Evolutionary conservation across 2,329 filamentous ascomycete genomes (phyloP).

Genomic region (Mariannaea sp.): DNA sequence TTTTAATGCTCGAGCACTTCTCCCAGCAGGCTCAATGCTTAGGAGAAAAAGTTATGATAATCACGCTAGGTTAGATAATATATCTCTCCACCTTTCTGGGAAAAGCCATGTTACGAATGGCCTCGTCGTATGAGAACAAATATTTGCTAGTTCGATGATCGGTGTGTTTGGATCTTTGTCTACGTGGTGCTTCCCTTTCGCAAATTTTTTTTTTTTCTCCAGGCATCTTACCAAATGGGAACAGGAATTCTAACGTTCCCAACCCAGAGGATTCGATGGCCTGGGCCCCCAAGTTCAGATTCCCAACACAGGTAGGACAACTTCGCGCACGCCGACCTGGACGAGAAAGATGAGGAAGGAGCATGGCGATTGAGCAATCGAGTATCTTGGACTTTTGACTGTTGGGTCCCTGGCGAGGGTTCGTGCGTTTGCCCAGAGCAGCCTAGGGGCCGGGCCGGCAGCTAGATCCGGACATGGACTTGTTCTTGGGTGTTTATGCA

Average conservation of each 20-base stretch:
- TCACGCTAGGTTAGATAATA: neutral
- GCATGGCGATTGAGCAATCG: neutral
- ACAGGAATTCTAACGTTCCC: neutral
- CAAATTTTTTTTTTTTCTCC: conserved; percentile 5
- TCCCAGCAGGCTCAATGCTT: no score
- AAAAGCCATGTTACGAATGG: neutral
- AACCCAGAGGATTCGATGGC: no score
- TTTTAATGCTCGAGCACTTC: no score
- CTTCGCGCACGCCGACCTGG: conserved; percentile 1
- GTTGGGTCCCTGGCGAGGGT: conserved; percentile 13
- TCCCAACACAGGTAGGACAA: neutral
- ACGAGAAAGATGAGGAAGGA: conserved; percentile 2
- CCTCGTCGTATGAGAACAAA: conserved; percentile 10
- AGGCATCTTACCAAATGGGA: neutral
- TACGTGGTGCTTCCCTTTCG: conserved; percentile 7
- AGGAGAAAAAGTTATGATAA: conserved; percentile 16
- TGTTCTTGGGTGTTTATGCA: conserved; percentile 18
- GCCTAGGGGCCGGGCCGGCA: conserved; percentile 31
- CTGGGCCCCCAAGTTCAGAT: conserved; percentile 2
- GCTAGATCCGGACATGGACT: conserved; percentile 25
- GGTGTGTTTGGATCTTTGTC: conserved; percentile 6
- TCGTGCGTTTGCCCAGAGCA: conserved; percentile 15
- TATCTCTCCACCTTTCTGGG: conserved; percentile 15
- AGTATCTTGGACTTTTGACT: conserved; percentile 2
- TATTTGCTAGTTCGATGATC: neutral